Base-by-base conservation (phyloP, 768 basidiomycete species). In the Boletus fagicola region DNA sequence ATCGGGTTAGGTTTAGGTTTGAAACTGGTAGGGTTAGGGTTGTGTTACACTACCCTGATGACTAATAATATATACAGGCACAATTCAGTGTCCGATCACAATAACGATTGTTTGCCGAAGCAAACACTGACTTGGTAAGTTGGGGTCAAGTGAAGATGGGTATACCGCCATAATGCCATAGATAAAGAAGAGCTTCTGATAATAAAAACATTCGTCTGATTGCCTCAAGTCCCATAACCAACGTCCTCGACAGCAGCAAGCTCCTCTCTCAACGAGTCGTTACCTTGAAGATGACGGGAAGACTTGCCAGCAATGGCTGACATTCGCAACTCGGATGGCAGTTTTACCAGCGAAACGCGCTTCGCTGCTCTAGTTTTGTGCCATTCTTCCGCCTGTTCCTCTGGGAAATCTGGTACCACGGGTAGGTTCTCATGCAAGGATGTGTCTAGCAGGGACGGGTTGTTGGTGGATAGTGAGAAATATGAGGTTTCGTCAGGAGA, bases 331-430 rank as follows among this genome's bases (percentile, higher is more conserved):
- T 78, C 75, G 11, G 88, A 83, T 24, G 91, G 90, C 26, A 92
- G 70, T 57, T 82, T 80, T 44, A 92, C 88, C 43, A 94, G 76
- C 11, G 91, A 94, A 10, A 94, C 92, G 10, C 92, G 86, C 63
- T 91, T 88, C 15, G 90, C 91, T 36, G 86, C 88, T 48, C 87
- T 85, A 2, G 92, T 94, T 69, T 85, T 85, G 72, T 90, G 78
- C 92, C 92, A 94, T 51, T 88, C 87, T 69, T 93, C 92, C n/a
- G 92, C 91, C 70, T 87, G 79, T 69, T 92, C 90, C 45, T 81
- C 79, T 28, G 69, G 68, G 22, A 67, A 74, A 65, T 86, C 84
- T 18, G 69, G 70, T 31, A 75, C 76, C 24, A 76, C 77, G 60
- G 74, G 76, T 62, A 77, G 77, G 50, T 73, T 78, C 62, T 84